Conservation (phyloP, 75 land plant species). For the Selaginella moellendorffii region DNA sequence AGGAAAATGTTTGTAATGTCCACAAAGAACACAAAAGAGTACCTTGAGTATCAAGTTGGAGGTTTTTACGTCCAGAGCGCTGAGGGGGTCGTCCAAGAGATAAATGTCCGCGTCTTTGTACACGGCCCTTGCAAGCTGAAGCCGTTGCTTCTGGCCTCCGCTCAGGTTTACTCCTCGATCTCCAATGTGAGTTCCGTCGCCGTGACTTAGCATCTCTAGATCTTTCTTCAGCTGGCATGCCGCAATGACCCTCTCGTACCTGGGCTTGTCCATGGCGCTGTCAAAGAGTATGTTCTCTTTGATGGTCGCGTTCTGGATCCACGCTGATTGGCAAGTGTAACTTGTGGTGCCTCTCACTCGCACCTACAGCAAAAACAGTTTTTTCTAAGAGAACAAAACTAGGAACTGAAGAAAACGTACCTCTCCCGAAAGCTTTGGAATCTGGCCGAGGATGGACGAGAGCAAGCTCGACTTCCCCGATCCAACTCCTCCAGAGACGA, state of each 20-base stretch:
- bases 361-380: constrained; percentile 11
- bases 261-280: constrained; percentile 38
- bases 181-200: constrained; percentile 66
- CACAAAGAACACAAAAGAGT: not conserved
- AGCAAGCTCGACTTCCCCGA: constrained; percentile 78
- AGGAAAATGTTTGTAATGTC: not conserved
- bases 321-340: constrained; percentile 38
- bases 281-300: constrained; percentile 50
- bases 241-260: constrained; percentile 42
- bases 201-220: constrained; percentile 45
- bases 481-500: constrained; percentile 81
- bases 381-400: not conserved
- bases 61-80: constrained; percentile 88
- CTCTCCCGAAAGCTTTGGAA: constrained; percentile 52
- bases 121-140: constrained; percentile 75
- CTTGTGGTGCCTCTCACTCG: constrained; percentile 42
- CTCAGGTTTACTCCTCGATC: constrained; percentile 70
- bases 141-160: no score
- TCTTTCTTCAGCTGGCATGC: constrained; percentile 61
- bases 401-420: not conserved
- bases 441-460: constrained; percentile 64
- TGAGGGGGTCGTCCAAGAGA: no score
- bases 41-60: constrained; percentile 48
- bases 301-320: constrained; percentile 41
- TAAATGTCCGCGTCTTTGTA: constrained; percentile 87